Base-by-base conservation (phyloP, 176 grass and related monocot species). In the Themeda triandra region DNA sequence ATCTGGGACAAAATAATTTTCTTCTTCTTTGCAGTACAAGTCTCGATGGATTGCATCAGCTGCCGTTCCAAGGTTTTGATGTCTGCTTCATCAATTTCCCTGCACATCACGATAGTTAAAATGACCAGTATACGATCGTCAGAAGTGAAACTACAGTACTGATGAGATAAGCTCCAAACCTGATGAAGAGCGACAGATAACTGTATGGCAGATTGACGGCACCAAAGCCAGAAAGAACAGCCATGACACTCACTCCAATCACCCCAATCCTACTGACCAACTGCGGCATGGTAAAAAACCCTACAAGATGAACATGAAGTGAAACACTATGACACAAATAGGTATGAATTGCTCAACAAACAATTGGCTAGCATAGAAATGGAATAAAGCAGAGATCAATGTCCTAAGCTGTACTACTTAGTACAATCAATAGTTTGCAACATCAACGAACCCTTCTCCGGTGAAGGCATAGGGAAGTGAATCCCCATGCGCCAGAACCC, bases 391-490 rank as follows among this genome's bases (percentile, higher is more conserved):
- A 23, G 14, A n/a, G 35, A 41, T 81, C 33, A 35, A 64, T 25
- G 69, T 40, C 45, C 8, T 6, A 40, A 89, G 46, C 30, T 36
- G 11, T 73, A 46, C 17, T 2, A 31, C 37, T 28, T 15, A 51
- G 63, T 67, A 46, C 9, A 27, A 69, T 6, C 28, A 79, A 67
- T 32, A 21, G 54, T 42, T 37, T 67, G 29, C 25, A 79, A 49
- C 36, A 23, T 23, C 70, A 36, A 79, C 70, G 27, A 69, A 99
- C 96, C 96, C 89, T 92, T 96, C 86, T 96, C 96, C 9, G 93
- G 96, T 49, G 96, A 99, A 86, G 96, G 93, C 96, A 96, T 96
- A 12, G 96, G 96, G 76, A 99, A 99, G 80, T 99, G 96, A 87
- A 99, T 99, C 69, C 96, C 96, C 96, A 99, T 91, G 75, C 91